These are phyloP conservation scores for Choiromyces venosus DNA, from an alignment of 495 filamentous ascomycete species.

Conservation along the genomic window DNA sequence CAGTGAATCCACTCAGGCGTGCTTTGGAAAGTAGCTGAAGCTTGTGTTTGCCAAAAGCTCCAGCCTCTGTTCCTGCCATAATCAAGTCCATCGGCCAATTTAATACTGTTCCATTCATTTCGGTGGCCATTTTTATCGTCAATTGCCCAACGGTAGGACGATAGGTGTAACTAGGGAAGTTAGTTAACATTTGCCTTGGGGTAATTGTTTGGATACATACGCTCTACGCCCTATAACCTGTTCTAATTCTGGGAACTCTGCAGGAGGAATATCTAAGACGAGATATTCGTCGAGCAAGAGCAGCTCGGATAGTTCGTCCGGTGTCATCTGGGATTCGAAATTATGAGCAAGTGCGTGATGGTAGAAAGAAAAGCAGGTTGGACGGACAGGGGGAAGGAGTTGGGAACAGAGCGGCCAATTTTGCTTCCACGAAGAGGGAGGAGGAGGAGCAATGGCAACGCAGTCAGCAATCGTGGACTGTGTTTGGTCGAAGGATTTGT, in stretches of 20 bases:
- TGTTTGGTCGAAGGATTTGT: too few relatives aligned
- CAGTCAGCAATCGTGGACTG: too few relatives aligned
- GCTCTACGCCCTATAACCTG: not conserved
- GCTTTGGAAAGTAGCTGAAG: not conserved
- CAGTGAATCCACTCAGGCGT: not conserved
- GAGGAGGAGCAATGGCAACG: too few relatives aligned
- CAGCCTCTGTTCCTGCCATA: too few relatives aligned
- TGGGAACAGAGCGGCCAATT: too few relatives aligned
- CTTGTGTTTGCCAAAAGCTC: not conserved
- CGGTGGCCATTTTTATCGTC: not conserved
- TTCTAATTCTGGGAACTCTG: not conserved
- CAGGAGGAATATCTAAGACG: not conserved
- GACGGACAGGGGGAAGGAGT: not conserved
- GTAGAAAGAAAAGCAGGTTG: not conserved
- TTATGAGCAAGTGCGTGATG: not conserved
- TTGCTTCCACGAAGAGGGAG: too few relatives aligned
- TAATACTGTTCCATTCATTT: not conserved
- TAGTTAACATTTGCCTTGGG: not conserved
- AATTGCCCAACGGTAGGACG: not conserved
- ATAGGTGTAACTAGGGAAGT: not conserved
- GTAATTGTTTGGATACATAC: not conserved
- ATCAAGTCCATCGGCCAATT: not conserved
- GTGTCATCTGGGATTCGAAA: not conserved
- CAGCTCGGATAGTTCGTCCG: not conserved
- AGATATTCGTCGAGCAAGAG: not conserved